Base-by-base conservation (phyloP, 163 green algal species). In the Scenedesmus sp. region DNA sequence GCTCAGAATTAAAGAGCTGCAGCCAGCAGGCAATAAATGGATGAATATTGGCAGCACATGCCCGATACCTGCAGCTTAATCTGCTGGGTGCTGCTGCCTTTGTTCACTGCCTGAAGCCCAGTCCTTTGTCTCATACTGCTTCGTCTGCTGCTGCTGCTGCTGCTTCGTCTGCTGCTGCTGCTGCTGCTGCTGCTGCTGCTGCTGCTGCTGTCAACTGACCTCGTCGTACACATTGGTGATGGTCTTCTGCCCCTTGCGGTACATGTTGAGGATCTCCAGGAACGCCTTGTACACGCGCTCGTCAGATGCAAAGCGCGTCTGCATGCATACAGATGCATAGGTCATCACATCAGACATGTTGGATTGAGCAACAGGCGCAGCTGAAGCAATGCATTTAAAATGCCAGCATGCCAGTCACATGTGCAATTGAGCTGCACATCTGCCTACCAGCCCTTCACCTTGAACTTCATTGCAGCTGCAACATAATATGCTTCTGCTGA, bases 231-330 rank as follows among this genome's bases (percentile, higher is more conserved):
- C 98, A 49, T 98, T 94, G 33, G 89, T 95, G 92, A 99, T 99
- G 42, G 94, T 98, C 94, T 99, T 99, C 94, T 98, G 96, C 20
- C 97, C 98, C 94, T 99, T 99, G 61, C 98, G 94, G 92, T 99
- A 99, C 96, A 99, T 97, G 96, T 99, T 99, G 43, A 99, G 95
- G 83, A 99, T 99, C 94, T 99, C 98, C 92, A 99, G 87, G 93
- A 99, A 99, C 0, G 96, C 96, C 93, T 99, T 99, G 97, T 99
- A 99, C 49, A 99, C 98, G 3, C 97, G 95, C 95, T 99, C 98
- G 76, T 99, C 96, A 37, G 91, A 94, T 0, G 94, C 89, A 92
- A 99, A 99, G 42, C 97, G 95, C 18, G 95, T 97, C 95, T 98
- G 95, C 89, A 89, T 24, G 46, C 30, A 56, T 33, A 89, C 33